Evolutionary conservation across 2,329 filamentous ascomycete species (phyloP), one percentile per base, ranked within the genome.

Genomic region (Botryotinia globosa): DNA sequence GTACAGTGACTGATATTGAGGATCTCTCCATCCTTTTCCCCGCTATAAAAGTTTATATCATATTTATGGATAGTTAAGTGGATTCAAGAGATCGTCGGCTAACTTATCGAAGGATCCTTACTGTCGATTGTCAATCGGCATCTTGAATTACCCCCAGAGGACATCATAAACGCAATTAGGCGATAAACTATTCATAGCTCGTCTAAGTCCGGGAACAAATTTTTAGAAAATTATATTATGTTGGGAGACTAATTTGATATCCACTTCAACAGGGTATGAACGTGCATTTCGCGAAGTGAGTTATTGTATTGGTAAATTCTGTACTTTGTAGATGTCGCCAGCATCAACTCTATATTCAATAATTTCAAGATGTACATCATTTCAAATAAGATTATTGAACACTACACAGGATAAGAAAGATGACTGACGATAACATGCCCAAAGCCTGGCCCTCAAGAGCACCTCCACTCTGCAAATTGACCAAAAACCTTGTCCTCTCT

Each of bases 381-480:
- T n/a, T 16, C 12, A 29, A 29, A 29, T 56, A 18, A 56, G 51
- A 56, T 51, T 48, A 18, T 7, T 48, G 14, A 51, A 34, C 8
- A 48, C 16, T 34, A 34, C 32, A 66, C 14, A n/a, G 22, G 32
- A 7, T 54, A 29, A 10, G 5, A 22, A n/a, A 51, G 9, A n/a
- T 6, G 32, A 10, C 4, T 9, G 14, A 39, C 8, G 18, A 20
- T 29, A n/a, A 54, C 6, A 54, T 20, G 32, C 22, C 25, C 32
- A 7, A 54, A 54, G 12, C 45, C 9, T 14, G n/a, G 8, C 9
- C 42, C 3, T 69, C n/a, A 69, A 58, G 34, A 58, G 37, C 48
- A 58, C 32, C 34, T 58, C 66, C 48, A 69, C 39, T 69, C 51
- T 18, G 66, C 48, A 16, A 58, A 69, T 44, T 58, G 66, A 42